Conservation (phyloP, 2,329 filamentous ascomycete genomes). For the Venturia pyrina region DNA sequence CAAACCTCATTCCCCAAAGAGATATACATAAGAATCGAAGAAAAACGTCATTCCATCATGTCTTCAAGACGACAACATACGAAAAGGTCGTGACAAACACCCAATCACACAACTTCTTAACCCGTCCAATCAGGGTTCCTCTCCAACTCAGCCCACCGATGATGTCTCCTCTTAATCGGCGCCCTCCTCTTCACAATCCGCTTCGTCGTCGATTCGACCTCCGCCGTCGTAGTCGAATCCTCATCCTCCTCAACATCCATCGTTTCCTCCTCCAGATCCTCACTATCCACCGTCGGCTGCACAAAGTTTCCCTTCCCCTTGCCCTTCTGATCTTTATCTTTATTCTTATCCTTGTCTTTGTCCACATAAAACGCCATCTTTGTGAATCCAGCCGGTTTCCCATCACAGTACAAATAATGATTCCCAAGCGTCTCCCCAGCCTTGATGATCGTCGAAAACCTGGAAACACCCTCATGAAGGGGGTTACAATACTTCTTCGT, state of each 20-base stretch:
- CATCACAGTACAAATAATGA: constrained; percentile 8
- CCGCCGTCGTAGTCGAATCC: not conserved
- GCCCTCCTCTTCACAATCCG: not conserved
- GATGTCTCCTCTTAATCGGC: not conserved
- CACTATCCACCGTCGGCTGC: not conserved
- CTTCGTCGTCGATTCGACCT: not conserved
- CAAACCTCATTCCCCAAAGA: not conserved
- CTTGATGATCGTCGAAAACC: constrained; percentile 9
- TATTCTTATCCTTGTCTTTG: not conserved
- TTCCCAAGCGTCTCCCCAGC: not conserved
- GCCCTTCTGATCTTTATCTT: not conserved
- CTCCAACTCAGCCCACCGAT: not conserved
- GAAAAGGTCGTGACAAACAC: no score
- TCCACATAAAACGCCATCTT: not conserved
- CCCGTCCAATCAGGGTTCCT: not conserved
- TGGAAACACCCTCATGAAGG: not conserved
- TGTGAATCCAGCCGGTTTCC: not conserved
- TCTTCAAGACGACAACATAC: not conserved
- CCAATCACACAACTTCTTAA: not conserved
- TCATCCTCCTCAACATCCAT: not conserved
- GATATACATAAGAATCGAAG: constrained; percentile 9
- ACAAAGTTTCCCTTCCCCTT: not conserved
- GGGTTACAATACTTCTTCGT: constrained; percentile 10
- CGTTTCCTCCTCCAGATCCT: not conserved
- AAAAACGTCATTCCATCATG: not conserved